Percentiles rank a stretch among this genome's conserved stretches.
These are phyloP conservation scores for Mycena albidolilacea DNA, from an alignment of 768 basidiomycete genomes.

Conservation along the genomic window DNA sequence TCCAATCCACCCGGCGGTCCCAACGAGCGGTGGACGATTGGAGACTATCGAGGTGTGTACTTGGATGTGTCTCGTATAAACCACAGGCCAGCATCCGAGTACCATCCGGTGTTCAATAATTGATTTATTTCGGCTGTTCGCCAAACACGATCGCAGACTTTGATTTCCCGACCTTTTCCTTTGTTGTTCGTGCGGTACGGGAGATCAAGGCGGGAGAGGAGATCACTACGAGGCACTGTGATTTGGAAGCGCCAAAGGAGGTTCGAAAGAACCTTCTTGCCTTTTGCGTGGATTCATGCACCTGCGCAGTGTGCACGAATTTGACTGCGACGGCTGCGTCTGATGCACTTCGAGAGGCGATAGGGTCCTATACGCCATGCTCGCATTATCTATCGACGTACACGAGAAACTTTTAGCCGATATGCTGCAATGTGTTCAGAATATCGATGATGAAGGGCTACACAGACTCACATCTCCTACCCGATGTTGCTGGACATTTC, in stretches of 20 bases:
- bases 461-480: not conserved
- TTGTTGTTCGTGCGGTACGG: constrained; percentile 15
- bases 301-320: not conserved
- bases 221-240: constrained; percentile 11
- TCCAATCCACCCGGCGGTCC: not conserved
- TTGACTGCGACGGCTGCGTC: not conserved
- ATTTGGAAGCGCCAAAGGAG: not conserved
- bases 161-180: constrained; percentile 20
- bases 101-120: not conserved
- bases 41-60: constrained; percentile 22
- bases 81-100: constrained; percentile 16
- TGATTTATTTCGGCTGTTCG: constrained; percentile 12
- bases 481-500: constrained; percentile 12
- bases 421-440: not conserved
- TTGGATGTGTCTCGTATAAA: constrained; percentile 22
- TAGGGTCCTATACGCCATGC: not conserved
- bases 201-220: constrained; percentile 19
- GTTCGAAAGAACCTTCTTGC: not conserved
- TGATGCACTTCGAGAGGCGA: not conserved
- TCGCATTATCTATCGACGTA: not conserved
- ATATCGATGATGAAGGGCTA: constrained; percentile 1
- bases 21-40: not conserved
- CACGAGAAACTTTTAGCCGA: constrained; percentile 3
- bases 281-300: constrained; percentile 10
- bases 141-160: constrained; percentile 14